Base-by-base conservation (phyloP, 2,329 filamentous ascomycete species). In the Cryphonectria parasitica region DNA sequence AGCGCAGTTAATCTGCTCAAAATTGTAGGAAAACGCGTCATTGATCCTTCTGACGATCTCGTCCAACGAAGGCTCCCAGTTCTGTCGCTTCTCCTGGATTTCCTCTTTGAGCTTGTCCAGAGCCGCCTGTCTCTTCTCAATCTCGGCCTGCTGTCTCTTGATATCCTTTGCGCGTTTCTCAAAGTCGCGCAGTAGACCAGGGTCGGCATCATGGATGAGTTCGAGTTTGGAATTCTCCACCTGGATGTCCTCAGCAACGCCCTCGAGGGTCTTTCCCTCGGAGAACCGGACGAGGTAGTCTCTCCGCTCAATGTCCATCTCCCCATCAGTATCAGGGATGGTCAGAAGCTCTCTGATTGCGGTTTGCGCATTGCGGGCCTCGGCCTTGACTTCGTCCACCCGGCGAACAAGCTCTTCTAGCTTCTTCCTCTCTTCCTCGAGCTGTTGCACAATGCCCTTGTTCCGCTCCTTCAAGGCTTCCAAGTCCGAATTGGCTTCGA, bases 1-100 rank as follows among this genome's bases (percentile, higher is more conserved):
- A 6, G 95, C 95, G 79, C 96, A 98, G 74, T 91, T 94, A 78
- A 99, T 98, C 79, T 95, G 91, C 77, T 93, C 89, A 79, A 99
- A 98, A 77, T 97, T 98, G 79, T 95, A 91, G 7, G 92, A 90
- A 80, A 99, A 99, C 0, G 95, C 95, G 64, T 93, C 89, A 78
- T 93, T 97, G 81, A 99, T 98, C 77, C 90, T 90, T 28, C 83
- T 83, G 56, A 98, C 87, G 2, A 99, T 86, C 31, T 84, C 85
- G 75, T 98, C 95, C 2, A 99, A 86, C 75, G 87, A 83, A 0
- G 94, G 94, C 80, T 98, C 96, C 93, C 94, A 99, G 73, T 88
- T 84, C 22, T 83, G 83, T 75, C 91, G 90, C 69, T 97, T 82
- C 52, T 89, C 85, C 0, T 83, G 80, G 72, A 97, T 95, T 63